Conservation (phyloP, 306 rosid species). For the Fragaria vesca region DNA sequence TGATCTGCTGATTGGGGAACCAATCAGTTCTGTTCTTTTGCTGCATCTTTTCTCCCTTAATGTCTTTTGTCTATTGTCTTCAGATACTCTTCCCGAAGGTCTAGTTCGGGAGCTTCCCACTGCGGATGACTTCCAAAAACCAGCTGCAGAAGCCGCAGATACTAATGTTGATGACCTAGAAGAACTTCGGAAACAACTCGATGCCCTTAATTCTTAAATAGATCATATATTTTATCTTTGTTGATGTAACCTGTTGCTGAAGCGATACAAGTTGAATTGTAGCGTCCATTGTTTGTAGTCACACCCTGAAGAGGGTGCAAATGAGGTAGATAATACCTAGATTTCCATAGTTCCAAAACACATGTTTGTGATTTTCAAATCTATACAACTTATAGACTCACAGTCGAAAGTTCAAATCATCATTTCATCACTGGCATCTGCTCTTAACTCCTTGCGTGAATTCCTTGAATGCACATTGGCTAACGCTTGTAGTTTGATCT, state of each 20-base stretch:
- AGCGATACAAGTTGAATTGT: neutral
- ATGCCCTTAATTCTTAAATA: constrained; percentile 65
- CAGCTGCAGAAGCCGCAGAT: constrained; percentile 31
- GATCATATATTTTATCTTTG: neutral
- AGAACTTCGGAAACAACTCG: constrained; percentile 75
- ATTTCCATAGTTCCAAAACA: neutral
- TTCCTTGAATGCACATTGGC: too few relatives aligned
- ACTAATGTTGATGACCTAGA: constrained; percentile 69
- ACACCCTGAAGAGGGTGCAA: constrained; percentile 18
- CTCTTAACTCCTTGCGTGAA: too few relatives aligned
- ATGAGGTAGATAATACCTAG: constrained; percentile 10
- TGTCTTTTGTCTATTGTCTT: constrained; percentile 8
- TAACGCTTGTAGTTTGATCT: too few relatives aligned
- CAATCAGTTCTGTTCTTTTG: neutral
- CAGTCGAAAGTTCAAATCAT: neutral
- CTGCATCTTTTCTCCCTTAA: neutral
- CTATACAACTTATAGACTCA: neutral
- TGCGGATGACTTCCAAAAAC: constrained; percentile 58
- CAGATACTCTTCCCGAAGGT: constrained; percentile 86
- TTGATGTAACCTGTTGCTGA: neutral
- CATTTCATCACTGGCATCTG: too few relatives aligned
- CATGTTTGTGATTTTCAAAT: neutral
- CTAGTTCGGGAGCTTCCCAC: constrained; percentile 87
- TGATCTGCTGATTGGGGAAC: neutral
- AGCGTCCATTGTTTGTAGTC: neutral